Base-by-base conservation (phyloP, 257 asterid genomes). In the Eucommia ulmoides region DNA sequence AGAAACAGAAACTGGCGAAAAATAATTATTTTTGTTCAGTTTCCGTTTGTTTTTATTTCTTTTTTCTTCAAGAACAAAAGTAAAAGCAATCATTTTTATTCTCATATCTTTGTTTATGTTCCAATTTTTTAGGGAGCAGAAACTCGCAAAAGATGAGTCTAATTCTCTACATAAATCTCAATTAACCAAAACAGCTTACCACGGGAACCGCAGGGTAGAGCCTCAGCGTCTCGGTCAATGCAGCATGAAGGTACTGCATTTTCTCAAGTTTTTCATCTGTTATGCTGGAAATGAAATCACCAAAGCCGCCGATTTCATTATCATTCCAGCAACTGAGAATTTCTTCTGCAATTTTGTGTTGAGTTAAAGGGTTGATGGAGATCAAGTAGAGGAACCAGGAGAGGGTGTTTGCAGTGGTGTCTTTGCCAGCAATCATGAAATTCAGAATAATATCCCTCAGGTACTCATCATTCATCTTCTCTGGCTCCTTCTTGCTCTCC, bases 351-450 rank as follows among this genome's bases (percentile, higher is more conserved):
- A 84, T 21, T 16, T 63, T 79, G 65, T 81, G 82, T 56, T 73
- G 91, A 59, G 79, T 65, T 10, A 62, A 1, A 0, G 91, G 82
- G 41, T 79, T 68, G 76, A 70, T 74, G 76, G 87, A 82, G 7
- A 84, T 69, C 44, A 67, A 48, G 26, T 74, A 84, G 54, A 81
- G 62, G 60, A 84, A 80, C 94, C 93, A 84, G 38, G 84, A 72
- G 18, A 84, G 87, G 26, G 93, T 79, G 71, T 73, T 77, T 8
- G 93, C 88, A 2, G 88, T 82, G 8, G 75, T 62, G 62, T 82
- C 93, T 67, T 82, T 82, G 26, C 93, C 93, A 19, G 95, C 93
- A 47, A 76, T 59, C 62, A 84, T 68, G 65, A 81, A 84, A 33
- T 60, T 84, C 26, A 81, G 73, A 53, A 84, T 78, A 18, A 78